Conservation (phyloP, 2,329 filamentous ascomycete genomes). For the Fusarium clavum region DNA sequence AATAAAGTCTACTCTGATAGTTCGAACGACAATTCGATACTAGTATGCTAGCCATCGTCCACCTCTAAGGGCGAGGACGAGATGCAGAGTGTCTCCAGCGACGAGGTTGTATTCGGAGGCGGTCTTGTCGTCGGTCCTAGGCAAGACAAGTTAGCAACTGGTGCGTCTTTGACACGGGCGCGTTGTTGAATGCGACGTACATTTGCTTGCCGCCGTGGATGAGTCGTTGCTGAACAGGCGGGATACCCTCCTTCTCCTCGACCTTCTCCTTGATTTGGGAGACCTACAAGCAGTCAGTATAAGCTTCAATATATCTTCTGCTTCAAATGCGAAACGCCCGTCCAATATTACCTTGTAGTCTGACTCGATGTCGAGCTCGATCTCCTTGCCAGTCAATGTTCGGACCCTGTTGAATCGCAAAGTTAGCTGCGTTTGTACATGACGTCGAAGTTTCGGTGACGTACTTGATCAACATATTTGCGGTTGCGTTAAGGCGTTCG, state of each 20-base stretch:
- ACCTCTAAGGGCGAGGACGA: constrained; percentile 93
- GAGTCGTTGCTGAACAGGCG: constrained; percentile 93
- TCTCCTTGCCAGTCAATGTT: constrained; percentile 98
- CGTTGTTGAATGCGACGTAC: constrained; percentile 60
- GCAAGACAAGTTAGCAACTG: constrained; percentile 5
- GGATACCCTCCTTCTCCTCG: constrained; percentile 98
- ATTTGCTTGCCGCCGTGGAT: constrained; percentile 99
- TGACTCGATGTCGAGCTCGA: constrained; percentile 95
- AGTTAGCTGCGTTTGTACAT: constrained; percentile 37
- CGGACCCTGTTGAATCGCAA: constrained; percentile 75
- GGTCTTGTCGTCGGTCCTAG: constrained; percentile 93
- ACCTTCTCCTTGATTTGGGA: constrained; percentile 98
- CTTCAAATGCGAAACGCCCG: not conserved
- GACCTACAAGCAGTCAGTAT: constrained; percentile 67
- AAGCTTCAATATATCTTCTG: not conserved
- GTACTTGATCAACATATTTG: constrained; percentile 65
- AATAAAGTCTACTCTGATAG: not conserved
- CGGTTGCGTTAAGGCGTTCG: constrained; percentile 9
- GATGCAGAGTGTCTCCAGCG: constrained; percentile 91
- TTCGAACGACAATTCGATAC: constrained; percentile 10
- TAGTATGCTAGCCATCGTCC: constrained; percentile 58
- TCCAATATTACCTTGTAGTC: constrained; percentile 80
- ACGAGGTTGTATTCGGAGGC: constrained; percentile 91
- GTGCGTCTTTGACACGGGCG: not conserved
- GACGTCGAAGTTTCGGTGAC: constrained; percentile 33